These are phyloP conservation scores for Penicillium sp. DNA, from an alignment of 2,329 filamentous ascomycete species.

Conservation along the genomic window DNA sequence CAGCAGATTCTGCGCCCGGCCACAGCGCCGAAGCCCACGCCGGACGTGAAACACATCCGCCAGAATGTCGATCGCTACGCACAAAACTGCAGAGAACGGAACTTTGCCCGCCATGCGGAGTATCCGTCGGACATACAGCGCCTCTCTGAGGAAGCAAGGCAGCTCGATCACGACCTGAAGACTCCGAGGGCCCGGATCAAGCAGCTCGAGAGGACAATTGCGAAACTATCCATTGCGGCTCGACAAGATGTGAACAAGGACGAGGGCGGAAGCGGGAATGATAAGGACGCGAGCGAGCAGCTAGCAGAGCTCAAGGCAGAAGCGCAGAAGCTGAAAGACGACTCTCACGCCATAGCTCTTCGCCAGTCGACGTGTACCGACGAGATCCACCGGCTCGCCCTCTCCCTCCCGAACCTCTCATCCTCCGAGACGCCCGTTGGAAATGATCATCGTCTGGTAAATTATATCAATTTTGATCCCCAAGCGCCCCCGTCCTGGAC, in stretches of 20 bases:
- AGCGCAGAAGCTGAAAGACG: constrained; percentile 40
- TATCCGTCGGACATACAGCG: constrained; percentile 53
- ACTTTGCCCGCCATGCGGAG: constrained; percentile 62
- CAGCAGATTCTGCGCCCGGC: constrained; percentile 53
- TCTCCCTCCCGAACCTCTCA: constrained; percentile 82
- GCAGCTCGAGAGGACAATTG: constrained; percentile 44
- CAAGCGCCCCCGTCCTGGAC: constrained; percentile 38
- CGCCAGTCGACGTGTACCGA: constrained; percentile 38
- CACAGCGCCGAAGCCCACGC: constrained; percentile 71
- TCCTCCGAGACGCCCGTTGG: constrained; percentile 71
- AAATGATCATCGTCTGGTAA: constrained; percentile 61
- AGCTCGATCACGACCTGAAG: constrained; percentile 42
- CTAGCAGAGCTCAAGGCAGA: constrained; percentile 34
- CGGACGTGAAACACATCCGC: constrained; percentile 88
- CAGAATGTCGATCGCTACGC: constrained; percentile 76
- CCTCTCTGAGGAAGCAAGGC: constrained; percentile 38
- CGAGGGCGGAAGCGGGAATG: not conserved
- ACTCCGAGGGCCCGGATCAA: constrained; percentile 45
- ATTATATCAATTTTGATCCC: constrained; percentile 74
- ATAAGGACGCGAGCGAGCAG: constrained; percentile 14
- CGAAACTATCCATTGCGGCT: constrained; percentile 30
- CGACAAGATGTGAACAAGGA: constrained; percentile 18
- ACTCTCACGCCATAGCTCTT: constrained; percentile 32
- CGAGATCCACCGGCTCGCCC: constrained; percentile 71
- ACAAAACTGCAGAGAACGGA: constrained; percentile 78